A percentile compares a stretch with the other conserved stretches of the same genome.
These are phyloP conservation scores for Candida coleopterorum DNA, from an alignment of 805 yeast genomes.

Conservation along the genomic window DNA sequence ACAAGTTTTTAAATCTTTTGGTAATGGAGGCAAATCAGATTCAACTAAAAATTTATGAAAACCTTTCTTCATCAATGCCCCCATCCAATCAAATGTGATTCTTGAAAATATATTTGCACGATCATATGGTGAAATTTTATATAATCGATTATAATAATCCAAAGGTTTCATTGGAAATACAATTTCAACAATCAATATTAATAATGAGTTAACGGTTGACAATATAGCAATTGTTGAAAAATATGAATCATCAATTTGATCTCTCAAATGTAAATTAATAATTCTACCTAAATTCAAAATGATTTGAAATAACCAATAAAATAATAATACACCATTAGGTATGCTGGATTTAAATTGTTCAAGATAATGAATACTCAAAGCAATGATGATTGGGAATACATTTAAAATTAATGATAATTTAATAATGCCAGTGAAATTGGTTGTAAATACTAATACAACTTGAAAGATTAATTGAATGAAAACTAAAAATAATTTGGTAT, in stretches of 20 bases:
- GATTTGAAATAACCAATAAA: constrained; percentile 67
- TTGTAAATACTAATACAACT: constrained; percentile 12
- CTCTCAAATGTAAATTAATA: constrained; percentile 36
- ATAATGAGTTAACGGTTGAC: constrained; percentile 32
- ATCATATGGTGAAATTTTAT: constrained; percentile 40
- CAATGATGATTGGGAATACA: constrained; percentile 45
- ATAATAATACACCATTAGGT: constrained; percentile 63
- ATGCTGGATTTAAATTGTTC: constrained; percentile 66
- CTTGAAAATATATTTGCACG: constrained; percentile 68
- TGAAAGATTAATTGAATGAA: constrained; percentile 37
- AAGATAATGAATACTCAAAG: constrained; percentile 55
- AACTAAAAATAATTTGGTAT: constrained; percentile 38
- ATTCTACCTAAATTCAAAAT: constrained; percentile 45
- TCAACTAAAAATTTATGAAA: constrained; percentile 51
- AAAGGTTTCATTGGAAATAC: constrained; percentile 31
- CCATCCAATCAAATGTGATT: constrained; percentile 89
- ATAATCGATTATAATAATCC: constrained; percentile 10
- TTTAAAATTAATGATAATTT: constrained; percentile 23
- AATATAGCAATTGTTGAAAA: constrained; percentile 25
- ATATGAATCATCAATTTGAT: constrained; percentile 13
- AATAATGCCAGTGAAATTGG: constrained; percentile 20
- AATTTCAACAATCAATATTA: constrained; percentile 42
- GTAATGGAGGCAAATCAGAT: constrained; percentile 76
- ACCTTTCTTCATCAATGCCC: constrained; percentile 74
- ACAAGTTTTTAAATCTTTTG: constrained; percentile 57